Conservation (phyloP, 768 basidiomycete species). For the Mycena chlorophos region DNA sequence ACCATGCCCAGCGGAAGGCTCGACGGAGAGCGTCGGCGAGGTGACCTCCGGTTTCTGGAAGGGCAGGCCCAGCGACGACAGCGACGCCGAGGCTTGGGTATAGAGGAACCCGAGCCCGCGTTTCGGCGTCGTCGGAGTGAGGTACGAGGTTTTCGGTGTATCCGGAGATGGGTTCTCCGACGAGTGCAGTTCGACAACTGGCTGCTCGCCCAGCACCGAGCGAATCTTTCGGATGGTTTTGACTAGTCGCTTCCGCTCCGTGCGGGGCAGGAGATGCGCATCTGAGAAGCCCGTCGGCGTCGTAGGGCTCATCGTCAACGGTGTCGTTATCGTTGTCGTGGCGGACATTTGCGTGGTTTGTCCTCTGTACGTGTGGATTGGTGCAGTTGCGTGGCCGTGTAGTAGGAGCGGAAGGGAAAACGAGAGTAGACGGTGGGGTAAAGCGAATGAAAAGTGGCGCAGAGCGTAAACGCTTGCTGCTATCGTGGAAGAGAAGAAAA, state of each 20-base stretch:
- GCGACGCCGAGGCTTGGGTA: constrained; percentile 6
- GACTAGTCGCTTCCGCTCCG: constrained; percentile 16
- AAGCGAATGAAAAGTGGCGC: too few species aligned
- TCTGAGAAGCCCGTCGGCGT: not conserved
- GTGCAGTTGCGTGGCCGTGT: too few species aligned
- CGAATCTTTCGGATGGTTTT: constrained; percentile 17
- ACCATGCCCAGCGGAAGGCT: not conserved
- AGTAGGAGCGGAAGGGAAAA: too few species aligned
- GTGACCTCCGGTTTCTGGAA: constrained; percentile 10
- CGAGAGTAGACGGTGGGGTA: too few species aligned
- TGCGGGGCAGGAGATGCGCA: not conserved
- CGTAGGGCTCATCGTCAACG: not conserved
- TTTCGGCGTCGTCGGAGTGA: not conserved
- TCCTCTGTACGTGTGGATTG: too few species aligned
- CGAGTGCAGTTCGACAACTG: constrained; percentile 4
- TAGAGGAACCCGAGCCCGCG: constrained; percentile 5
- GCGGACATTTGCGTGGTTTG: too few species aligned
- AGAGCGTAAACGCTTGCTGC: too few species aligned
- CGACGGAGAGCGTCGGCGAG: not conserved
- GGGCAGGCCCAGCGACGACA: constrained; percentile 9
- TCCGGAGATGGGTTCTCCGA: not conserved
- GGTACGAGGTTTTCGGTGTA: not conserved
- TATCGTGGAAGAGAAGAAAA: too few species aligned
- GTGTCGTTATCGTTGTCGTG: too few species aligned
- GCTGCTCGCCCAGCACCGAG: constrained; percentile 17